Conservation (phyloP, 805 yeast species). For the Lachancea dasiensis region DNA sequence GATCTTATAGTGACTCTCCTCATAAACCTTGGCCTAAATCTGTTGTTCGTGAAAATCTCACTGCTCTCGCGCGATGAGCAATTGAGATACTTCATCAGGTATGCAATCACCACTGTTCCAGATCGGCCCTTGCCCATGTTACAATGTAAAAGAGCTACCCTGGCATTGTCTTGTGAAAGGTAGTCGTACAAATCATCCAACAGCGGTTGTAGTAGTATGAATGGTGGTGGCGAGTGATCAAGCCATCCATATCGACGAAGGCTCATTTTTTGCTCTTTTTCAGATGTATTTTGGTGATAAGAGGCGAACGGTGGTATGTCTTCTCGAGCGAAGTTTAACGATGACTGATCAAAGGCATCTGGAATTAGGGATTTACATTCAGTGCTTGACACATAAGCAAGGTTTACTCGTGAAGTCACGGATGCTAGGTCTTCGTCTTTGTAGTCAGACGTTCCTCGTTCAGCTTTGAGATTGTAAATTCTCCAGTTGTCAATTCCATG, state of each 20-base stretch:
- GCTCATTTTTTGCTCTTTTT: background rate
- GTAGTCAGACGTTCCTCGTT: slow-evolving; percentile 39
- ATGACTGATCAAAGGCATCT: background rate
- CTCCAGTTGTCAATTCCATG: slow-evolving; percentile 57
- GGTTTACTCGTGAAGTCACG: background rate
- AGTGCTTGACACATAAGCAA: background rate
- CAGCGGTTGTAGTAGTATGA: slow-evolving; percentile 41
- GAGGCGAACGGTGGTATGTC: background rate
- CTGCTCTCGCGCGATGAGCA: slow-evolving; percentile 43
- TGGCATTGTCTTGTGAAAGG: slow-evolving; percentile 30
- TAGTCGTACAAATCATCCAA: slow-evolving; percentile 42
- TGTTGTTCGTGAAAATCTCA: slow-evolving; percentile 43
- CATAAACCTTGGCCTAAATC: slow-evolving; percentile 54
- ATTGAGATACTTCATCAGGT: slow-evolving; percentile 47
- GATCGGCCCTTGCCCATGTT: slow-evolving; percentile 90
- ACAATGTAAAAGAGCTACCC: slow-evolving; percentile 75
- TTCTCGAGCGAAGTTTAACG: background rate
- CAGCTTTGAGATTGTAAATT: slow-evolving; percentile 66
- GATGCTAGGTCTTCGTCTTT: slow-evolving; percentile 19
- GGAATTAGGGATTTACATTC: background rate
- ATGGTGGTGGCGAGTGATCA: slow-evolving; percentile 75
- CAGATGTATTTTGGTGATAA: background rate
- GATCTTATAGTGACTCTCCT: slow-evolving; percentile 66
- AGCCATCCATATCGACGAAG: slow-evolving; percentile 45
- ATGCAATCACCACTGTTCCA: slow-evolving; percentile 69